These are phyloP conservation scores for Boletus coccyginus DNA, from an alignment of 768 basidiomycete genomes.

Conservation along the genomic window DNA sequence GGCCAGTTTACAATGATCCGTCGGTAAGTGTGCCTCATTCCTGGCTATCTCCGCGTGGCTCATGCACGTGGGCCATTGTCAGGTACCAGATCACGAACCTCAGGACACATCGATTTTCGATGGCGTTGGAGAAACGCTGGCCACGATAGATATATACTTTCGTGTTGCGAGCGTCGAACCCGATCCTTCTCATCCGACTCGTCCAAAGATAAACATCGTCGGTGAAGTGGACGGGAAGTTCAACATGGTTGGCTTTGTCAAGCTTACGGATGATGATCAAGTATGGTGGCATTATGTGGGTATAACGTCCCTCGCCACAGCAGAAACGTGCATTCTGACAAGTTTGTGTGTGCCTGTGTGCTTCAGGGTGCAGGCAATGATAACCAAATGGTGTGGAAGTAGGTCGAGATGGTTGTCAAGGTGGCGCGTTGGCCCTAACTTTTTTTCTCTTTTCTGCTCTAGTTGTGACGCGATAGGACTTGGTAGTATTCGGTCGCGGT, in stretches of 20 bases:
- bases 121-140: constrained; percentile 48
- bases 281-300: constrained; percentile 66
- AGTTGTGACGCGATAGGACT: constrained; percentile 65
- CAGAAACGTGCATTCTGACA: neutral
- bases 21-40: constrained; percentile 18
- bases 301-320: neutral
- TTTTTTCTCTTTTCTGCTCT: neutral
- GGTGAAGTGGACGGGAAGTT: constrained; percentile 51
- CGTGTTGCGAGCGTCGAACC: constrained; percentile 38
- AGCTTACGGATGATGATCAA: constrained; percentile 55
- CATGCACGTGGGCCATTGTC: neutral
- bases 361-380: constrained; percentile 50
- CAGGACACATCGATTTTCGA: constrained; percentile 51
- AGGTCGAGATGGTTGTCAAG: constrained; percentile 8
- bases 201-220: constrained; percentile 52
- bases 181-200: constrained; percentile 47
- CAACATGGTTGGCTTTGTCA: constrained; percentile 51
- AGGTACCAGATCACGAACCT: constrained; percentile 31
- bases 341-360: neutral
- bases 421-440: neutral
- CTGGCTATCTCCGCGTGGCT: neutral
- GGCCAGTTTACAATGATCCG: constrained; percentile 49
- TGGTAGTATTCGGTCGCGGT: constrained; percentile 56
- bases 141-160: constrained; percentile 47
- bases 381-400: constrained; percentile 58